These are phyloP conservation scores for Talaromyces sp. DNA, from an alignment of 2,329 filamentous ascomycete genomes.

Conservation along the genomic window DNA sequence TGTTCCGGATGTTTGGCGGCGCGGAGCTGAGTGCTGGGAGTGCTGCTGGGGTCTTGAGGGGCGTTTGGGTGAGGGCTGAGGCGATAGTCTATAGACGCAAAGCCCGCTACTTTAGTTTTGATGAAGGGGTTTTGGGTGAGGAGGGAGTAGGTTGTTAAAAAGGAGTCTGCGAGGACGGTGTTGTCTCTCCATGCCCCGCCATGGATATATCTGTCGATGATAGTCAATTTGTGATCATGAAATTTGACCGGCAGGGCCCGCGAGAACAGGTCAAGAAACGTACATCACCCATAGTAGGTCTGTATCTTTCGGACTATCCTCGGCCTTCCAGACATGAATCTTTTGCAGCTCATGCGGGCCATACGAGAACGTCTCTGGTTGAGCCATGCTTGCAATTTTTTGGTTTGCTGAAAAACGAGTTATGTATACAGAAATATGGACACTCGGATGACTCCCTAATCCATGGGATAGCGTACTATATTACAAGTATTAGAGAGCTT, in stretches of 20 bases:
- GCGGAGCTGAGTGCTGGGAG: constrained; percentile 29
- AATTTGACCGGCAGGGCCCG: no score
- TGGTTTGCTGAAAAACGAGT: background rate
- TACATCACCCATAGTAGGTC: constrained; percentile 43
- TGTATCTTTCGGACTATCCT: constrained; percentile 16
- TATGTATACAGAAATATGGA: background rate
- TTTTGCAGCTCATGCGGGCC: constrained; percentile 33
- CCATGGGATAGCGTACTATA: background rate
- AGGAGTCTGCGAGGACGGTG: constrained; percentile 34
- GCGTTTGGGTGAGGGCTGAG: constrained; percentile 42
- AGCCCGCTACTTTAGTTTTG: constrained; percentile 33
- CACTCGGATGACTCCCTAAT: background rate
- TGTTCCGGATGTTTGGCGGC: constrained; percentile 46
- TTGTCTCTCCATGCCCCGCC: constrained; percentile 52
- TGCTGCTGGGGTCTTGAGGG: constrained; percentile 35
- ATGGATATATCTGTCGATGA: constrained; percentile 42
- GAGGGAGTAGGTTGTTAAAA: constrained; percentile 34
- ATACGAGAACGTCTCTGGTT: constrained; percentile 20
- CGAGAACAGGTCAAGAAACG: background rate
- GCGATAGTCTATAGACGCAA: constrained; percentile 49
- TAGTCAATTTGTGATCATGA: background rate
- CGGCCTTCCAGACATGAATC: constrained; percentile 29
- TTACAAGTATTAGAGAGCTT: background rate
- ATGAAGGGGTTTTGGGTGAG: constrained; percentile 27
- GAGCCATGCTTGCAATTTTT: background rate